Base-by-base conservation (phyloP, 2,329 filamentous ascomycete genomes). In the Fusarium zealandicum region DNA sequence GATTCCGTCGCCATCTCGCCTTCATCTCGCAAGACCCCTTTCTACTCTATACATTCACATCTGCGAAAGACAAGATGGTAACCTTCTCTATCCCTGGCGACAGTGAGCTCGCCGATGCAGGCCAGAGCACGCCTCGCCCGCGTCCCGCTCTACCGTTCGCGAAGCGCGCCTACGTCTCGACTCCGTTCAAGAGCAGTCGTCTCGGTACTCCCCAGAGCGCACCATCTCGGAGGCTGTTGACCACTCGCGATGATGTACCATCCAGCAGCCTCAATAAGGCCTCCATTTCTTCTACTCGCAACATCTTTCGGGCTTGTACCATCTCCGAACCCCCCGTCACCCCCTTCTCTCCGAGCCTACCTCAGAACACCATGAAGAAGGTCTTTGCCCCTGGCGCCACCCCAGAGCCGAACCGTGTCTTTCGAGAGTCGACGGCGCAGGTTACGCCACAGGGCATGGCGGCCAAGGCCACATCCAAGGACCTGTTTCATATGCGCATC, bases 401-500 rank as follows among this genome's bases (percentile, higher is more conserved):
- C 2, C 78, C 79, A 16, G 78, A 75, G 47, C 70, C 75, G 35
- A 73, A 70, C 66, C 66, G 76, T 64, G 57, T 77, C 58, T 75
- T 75, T 42, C 77, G 80, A 38, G 77, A 77, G 51, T 75, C 75
- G 1, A 78, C 76, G 2, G 75, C 76, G 25, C 78, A 83, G 65
- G 75, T 76, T 43, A 78, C 75, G 5, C 75, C 78, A 17, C 78
- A 78, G 31, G 80, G 79, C 50, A 75, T 85, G 75, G 75, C 78
- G 59, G 73, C 78, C 20, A 79, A 78, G 67, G 75, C 78, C 6
- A 69, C 75, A 2, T 77, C 80, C 14, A 78, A 77, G 56, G 80
- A 85, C 37, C 75, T 82, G 13, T 86, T 86, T 64, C 70, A 76
- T 22, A 82, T 85, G 82, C 81, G 81, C 62, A 86, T 86, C 52